Evolutionary conservation across 2,329 filamentous ascomycete species (phyloP).

Genomic region (Macroventuria anomochaeta): DNA sequence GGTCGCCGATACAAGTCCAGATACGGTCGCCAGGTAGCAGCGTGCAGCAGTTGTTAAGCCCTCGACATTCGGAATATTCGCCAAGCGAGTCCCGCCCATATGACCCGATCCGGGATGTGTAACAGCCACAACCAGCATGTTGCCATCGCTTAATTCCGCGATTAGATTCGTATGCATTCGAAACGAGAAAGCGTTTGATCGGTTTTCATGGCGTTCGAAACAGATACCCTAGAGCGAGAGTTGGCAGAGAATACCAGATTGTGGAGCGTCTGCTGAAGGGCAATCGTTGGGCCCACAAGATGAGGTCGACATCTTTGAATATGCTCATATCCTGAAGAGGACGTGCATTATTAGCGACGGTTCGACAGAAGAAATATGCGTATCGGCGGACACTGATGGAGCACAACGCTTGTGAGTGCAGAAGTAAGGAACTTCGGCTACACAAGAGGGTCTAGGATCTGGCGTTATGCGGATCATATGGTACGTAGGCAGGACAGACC

Average conservation of each 20-base stretch:
- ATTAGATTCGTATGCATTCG: conserved; percentile 26
- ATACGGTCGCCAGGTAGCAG: conserved; percentile 33
- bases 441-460: conserved; percentile 20
- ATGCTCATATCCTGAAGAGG: not conserved
- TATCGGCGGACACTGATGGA: conserved; percentile 11
- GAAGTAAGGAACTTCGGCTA: conserved; percentile 22
- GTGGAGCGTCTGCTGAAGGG: conserved; percentile 3
- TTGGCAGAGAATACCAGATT: conserved; percentile 10
- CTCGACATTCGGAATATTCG: conserved; percentile 41
- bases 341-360: not conserved
- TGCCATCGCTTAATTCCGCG: conserved; percentile 24
- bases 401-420: conserved; percentile 5
- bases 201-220: conserved; percentile 25
- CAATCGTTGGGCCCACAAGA: not conserved
- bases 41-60: conserved; percentile 38
- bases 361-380: not conserved
- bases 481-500: conserved; percentile 31
- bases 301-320: not conserved
- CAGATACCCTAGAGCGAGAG: conserved; percentile 28
- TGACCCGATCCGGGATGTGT: conserved; percentile 48
- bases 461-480: conserved; percentile 25
- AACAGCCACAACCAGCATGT: conserved; percentile 15
- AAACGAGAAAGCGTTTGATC: conserved; percentile 17
- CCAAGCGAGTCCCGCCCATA: conserved; percentile 45
- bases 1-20: conserved; percentile 38